phyloP scores from a whole-genome alignment of 352 stramenopile species.

The Globisporangium cederbergense region DNA sequence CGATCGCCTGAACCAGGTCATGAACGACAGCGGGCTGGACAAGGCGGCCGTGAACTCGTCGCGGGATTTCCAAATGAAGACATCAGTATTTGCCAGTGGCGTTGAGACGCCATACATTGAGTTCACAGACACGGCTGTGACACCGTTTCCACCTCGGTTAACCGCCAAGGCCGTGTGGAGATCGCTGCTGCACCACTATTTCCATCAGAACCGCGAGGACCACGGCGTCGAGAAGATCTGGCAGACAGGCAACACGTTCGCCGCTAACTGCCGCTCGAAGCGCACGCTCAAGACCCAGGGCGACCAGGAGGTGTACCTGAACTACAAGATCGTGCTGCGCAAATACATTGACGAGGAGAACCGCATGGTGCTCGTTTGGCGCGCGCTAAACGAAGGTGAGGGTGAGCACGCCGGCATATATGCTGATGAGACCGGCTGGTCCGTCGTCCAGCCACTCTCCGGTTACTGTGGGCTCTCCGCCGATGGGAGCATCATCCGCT shows the following conservation, averaged over 20 bases:
- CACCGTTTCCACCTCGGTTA: slow-evolving; percentile 5
- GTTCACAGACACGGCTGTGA: slow-evolving; percentile 1
- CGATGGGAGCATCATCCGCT: slow-evolving; percentile 6
- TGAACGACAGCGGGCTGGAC: slow-evolving; percentile 1
- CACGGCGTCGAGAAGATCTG: slow-evolving; percentile 2
- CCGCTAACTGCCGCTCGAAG: not conserved
- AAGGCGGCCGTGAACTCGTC: not conserved
- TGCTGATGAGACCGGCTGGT: slow-evolving; percentile 14
- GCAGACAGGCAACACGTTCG: slow-evolving; percentile 1
- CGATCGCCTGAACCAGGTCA: slow-evolving; percentile 4
- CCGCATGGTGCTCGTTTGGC: slow-evolving; percentile 18
- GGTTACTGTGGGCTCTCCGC: not conserved
- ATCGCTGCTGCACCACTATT: not conserved
- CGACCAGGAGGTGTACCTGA: not conserved
- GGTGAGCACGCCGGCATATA: not conserved
- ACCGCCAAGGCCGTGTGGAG: not conserved
- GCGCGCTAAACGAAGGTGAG: slow-evolving; percentile 1
- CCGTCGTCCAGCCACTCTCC: not conserved
- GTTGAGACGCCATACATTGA: slow-evolving; percentile 6
- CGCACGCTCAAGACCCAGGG: not conserved
- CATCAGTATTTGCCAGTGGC: not conserved
- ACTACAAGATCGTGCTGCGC: not conserved
- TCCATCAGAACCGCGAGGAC: not conserved
- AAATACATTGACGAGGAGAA: not conserved
- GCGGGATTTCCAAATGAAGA: not conserved